Base-by-base conservation (phyloP, 495 filamentous ascomycete species). In the Neurospora sp. region DNA sequence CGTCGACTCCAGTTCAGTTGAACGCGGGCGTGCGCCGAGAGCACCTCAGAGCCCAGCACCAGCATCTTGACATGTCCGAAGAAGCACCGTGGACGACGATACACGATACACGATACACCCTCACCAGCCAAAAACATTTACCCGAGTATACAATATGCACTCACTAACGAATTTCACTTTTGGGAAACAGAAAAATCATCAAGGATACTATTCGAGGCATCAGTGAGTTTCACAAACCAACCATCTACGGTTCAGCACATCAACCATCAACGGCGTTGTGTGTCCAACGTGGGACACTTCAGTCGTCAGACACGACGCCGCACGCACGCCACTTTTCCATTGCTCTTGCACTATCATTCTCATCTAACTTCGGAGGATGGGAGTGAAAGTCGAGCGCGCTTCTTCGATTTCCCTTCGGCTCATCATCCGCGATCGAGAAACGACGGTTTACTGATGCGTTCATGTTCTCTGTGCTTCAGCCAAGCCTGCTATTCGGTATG, bases 401-500 rank as follows among this genome's bases (percentile, higher is more conserved):
- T 62, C 54, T 62, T 62, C 27, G 27, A 62, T 2, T 16, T 8
- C 46, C 54, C 14, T 62, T 31, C 54, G 12, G 23, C 23, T 35
- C 54, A 35, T 62, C 4, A 62, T 62, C 54, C 54, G 14, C 54
- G 11, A 62, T 31, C 46, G 46, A 35, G 1, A 62, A 31, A 62
- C 6, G 4, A 27, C 44, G 14, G 23, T 70, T 69, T 62, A 39
- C 42, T 37, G 20, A 75, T 62, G 27, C 23, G 23, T 62, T 31
- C 54, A 31, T 62, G 54, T 27, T 62, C 54, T 62, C 12, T 62
- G 10, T 59, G 46, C 39, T 78, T 59, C 40, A 76, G 90, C 90
- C 1, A 90, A 89, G 71, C 86, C 86, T 1, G 88, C 89, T 12
- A 92, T 93, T 72, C 84, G 91, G 91, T 92, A 84, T n/a, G 86